Conservation (phyloP, 805 yeast genomes). For the Monosporozyma yasuniensis region DNA sequence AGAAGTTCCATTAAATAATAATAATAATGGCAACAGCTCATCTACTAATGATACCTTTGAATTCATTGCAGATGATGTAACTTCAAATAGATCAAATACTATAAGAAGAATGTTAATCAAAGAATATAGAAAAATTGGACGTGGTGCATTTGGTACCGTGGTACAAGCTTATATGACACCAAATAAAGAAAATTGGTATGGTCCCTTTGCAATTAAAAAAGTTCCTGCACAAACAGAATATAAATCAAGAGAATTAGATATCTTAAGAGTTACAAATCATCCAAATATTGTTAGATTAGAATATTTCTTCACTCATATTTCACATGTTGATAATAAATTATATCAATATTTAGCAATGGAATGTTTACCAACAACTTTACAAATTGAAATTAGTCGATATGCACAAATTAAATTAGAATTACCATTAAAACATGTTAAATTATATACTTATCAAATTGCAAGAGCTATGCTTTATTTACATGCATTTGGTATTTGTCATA, state of each 20-base stretch:
- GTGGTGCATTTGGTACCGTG: slow-evolving; percentile 83
- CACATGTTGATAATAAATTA: slow-evolving; percentile 52
- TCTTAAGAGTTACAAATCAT: slow-evolving; percentile 64
- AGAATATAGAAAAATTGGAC: slow-evolving; percentile 70
- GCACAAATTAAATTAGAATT: slow-evolving; percentile 51
- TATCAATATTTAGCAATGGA: slow-evolving; percentile 84
- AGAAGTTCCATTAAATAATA: neutral
- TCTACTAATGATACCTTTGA: slow-evolving; percentile 25
- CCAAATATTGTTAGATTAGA: slow-evolving; percentile 68
- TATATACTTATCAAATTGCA: slow-evolving; percentile 71
- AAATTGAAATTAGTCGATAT: slow-evolving; percentile 63
- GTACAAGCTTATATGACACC: slow-evolving; percentile 55
- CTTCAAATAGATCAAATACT: slow-evolving; percentile 46
- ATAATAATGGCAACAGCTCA: neutral
- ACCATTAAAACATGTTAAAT: slow-evolving; percentile 66
- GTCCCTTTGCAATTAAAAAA: slow-evolving; percentile 77
- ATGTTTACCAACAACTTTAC: slow-evolving; percentile 73
- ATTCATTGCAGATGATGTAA: slow-evolving; percentile 51
- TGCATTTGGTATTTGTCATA: slow-evolving; percentile 70
- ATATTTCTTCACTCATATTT: slow-evolving; percentile 61
- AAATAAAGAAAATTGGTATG: slow-evolving; percentile 46
- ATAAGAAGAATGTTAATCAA: slow-evolving; percentile 56
- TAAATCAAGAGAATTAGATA: slow-evolving; percentile 72
- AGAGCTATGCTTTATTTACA: slow-evolving; percentile 78
- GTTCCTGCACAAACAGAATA: slow-evolving; percentile 85